Base-by-base conservation (phyloP, 768 basidiomycete species). In the Podaxis pistillaris region DNA sequence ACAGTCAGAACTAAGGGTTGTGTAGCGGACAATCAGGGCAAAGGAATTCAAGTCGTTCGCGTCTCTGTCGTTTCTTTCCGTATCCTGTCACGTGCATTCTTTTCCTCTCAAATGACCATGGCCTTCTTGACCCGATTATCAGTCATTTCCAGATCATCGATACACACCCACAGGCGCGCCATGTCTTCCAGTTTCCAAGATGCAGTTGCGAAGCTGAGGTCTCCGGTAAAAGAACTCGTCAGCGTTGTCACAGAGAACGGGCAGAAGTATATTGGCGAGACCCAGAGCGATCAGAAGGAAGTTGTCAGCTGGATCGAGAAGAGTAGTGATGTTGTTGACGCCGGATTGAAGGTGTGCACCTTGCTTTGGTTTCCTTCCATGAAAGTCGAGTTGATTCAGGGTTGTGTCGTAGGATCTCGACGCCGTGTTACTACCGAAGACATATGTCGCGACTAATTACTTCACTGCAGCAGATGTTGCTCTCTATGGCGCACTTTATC, bases 401-500 rank as follows among this genome's bases (percentile, higher is more conserved):
- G 15, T 41, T 12, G 2, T 55, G 38, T 37, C 46, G 8, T 65
- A 97, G 94, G 83, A 83, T 36, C 79, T 98, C 64, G 86, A 96
- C 70, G 74, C 82, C 1, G 75, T 86, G 50, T 81, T 98, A 55
- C 76, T 83, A 13, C 86, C 91, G 24, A 83, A 88, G 69, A 97
- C 95, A 24, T 98, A 93, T 75, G 74, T 95, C 68, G 90, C 94
- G 68, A 85, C 84, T 72, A 91, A 93, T 75, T 84, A 90, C 68
- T 79, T 94, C 60, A 93, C 94, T 19, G 90, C 87, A 2, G 96
- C 96, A 50, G 97, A 99, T 74, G 85, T 94, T 60, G 92, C 91
- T 9, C 75, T 98, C 54, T 98, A 96, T 73, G 94, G 90, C 26
- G 85, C 88, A n/a, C 81, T 98, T 33, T 90, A 96, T 73, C 88